Conservation (phyloP, 1,284 basidiomycete species). For the Wolfiporia cocos region DNA sequence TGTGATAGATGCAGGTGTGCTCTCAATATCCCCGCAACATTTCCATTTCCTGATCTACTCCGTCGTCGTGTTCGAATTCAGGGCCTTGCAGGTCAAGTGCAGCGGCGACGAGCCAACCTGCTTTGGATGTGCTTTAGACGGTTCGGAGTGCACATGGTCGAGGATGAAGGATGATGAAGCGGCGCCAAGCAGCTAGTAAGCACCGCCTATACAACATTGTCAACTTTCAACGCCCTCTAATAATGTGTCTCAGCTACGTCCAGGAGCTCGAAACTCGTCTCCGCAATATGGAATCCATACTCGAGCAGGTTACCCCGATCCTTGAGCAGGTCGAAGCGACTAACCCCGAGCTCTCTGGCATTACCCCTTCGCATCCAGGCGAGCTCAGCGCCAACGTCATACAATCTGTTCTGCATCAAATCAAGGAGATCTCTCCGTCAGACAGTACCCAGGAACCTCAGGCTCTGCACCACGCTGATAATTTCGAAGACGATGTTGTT, state of each 20-base stretch:
- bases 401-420: conserved; percentile 23
- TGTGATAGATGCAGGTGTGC: conserved; percentile 80
- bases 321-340: conserved; percentile 56
- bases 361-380: conserved; percentile 21
- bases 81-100: conserved; percentile 86
- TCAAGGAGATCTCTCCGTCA: conserved; percentile 23
- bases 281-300: conserved; percentile 77
- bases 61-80: conserved; percentile 23
- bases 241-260: conserved; percentile 55
- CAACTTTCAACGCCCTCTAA: conserved; percentile 11
- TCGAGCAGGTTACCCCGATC: conserved; percentile 70
- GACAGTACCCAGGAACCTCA: conserved; percentile 26
- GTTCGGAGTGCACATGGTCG: conserved; percentile 75
- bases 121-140: conserved; percentile 66
- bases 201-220: conserved; percentile 15
- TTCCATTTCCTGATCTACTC: conserved; percentile 3
- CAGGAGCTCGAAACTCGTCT: conserved; percentile 81
- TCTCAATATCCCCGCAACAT: conserved; percentile 6
- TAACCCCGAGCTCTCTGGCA: conserved; percentile 31
- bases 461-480: conserved; percentile 38
- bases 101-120: conserved; percentile 82
- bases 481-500: conserved; percentile 67
- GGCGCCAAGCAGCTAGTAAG: conserved; percentile 79
- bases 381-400: conserved; percentile 14
- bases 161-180: conserved; percentile 86